These are phyloP conservation scores for Epichloe aotearoae DNA, from an alignment of 2,329 filamentous ascomycete species.

Conservation along the genomic window DNA sequence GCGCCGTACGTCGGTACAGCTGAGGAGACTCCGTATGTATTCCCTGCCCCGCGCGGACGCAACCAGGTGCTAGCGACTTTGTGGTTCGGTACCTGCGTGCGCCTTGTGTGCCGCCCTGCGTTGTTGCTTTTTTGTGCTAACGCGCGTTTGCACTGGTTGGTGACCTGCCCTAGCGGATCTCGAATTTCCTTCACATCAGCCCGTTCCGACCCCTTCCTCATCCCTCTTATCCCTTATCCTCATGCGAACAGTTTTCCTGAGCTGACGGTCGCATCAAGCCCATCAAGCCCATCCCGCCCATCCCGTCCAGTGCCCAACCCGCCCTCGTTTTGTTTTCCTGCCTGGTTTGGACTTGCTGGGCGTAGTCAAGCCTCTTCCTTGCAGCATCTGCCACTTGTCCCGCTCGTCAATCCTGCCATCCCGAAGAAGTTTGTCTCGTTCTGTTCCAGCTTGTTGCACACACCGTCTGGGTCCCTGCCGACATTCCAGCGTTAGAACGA, in stretches of 20 bases:
- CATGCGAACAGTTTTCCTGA: not conserved
- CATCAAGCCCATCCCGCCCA: too few relatives aligned
- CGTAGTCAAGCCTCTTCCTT: too few relatives aligned
- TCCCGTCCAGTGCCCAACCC: not conserved
- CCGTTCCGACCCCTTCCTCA: not conserved
- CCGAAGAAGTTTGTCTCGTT: not conserved
- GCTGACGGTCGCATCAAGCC: too few relatives aligned
- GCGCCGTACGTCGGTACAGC: too few relatives aligned
- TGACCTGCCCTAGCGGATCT: not conserved
- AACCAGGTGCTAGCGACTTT: not conserved
- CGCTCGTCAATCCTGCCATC: not conserved
- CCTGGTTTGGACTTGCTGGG: not conserved
- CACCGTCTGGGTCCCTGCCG: not conserved
- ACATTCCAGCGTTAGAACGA: slow-evolving; percentile 1
- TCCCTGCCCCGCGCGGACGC: too few relatives aligned
- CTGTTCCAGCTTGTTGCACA: not conserved
- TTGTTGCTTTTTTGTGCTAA: not conserved
- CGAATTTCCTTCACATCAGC: not conserved
- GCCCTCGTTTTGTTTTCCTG: not conserved
- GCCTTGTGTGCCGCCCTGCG: not conserved
- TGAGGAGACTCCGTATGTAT: too few relatives aligned
- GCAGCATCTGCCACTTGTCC: not conserved
- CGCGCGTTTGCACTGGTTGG: not conserved
- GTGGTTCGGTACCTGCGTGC: slow-evolving; percentile 2
- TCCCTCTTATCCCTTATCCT: not conserved